Evolutionary conservation across 441 rosid species (phyloP), one percentile per base, ranked within the genome.

Genomic region (Erodium chrysanthum): DNA sequence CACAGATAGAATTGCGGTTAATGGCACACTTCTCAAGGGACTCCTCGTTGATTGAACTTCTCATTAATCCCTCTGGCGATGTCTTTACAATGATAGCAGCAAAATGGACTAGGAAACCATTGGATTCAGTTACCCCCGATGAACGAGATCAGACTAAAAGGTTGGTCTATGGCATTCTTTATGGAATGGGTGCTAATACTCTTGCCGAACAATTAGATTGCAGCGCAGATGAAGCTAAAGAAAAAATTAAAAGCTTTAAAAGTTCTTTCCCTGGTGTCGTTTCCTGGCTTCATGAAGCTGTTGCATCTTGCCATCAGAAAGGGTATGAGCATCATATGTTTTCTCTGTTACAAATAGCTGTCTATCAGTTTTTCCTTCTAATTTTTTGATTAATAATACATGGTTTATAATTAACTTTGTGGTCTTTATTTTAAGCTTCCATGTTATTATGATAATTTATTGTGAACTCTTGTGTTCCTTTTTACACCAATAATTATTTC

Each of bases 1-100:
- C 97, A 60, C 97, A 94, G 84, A 91, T 94, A 81, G 99, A 94
- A 74, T 73, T 94, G 76, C 91, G 96, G 64, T 77, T 91, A 42
- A 87, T 94, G 96, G 97, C 97, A 66, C 97, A 94, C 78, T 94
- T 91, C 81, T 88, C 99, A 70, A 78, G 80, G 75, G 99, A 94
- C 59, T 70, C 95, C 31, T 72, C 90, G 69, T 77, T 94, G 72
- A 82, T 94, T 77, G 83, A 87, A 76, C 84, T 91, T 71, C 92
- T 91, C 52, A 86, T 84, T 59, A 79, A 90, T 66, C 96, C 96
- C 29, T 72, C 80, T 21, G 95, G 93, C 60, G 97, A 94, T 81
- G 90, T 94, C 74, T 94, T 91, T 75, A 87, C 82, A 67, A 87
- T 91, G 92, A 87, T 94, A 74, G 88, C 97, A 68, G 91, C 92